Percentiles rank a stretch among this genome's conserved stretches.
Evolutionary conservation across 2,329 filamentous ascomycete species (phyloP).

Genomic region (Blastomyces percursus): DNA sequence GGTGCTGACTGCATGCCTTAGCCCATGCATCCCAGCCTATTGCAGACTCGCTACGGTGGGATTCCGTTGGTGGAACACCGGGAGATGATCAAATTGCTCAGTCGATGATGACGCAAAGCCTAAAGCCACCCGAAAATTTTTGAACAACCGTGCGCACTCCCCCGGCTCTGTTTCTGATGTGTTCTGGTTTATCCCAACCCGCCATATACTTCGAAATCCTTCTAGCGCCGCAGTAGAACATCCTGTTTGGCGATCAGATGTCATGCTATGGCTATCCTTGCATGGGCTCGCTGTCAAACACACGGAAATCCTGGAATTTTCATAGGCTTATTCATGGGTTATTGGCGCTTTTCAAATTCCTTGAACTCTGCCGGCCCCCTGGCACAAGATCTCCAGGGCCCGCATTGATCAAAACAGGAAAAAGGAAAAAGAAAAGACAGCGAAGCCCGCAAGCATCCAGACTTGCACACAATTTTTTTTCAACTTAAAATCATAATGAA

Average conservation of each 20-base stretch:
- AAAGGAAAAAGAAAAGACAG: neutral
- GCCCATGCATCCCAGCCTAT: neutral
- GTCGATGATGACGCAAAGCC: neutral
- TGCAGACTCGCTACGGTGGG: neutral
- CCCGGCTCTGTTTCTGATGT: neutral
- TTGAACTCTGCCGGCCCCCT: neutral
- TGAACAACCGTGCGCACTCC: neutral
- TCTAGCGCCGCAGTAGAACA: slow-evolving; percentile 2
- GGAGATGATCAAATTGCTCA: neutral
- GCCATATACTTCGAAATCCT: neutral
- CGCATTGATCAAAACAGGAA: neutral
- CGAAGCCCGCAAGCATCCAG: neutral
- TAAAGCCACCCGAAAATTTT: neutral
- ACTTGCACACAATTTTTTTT: neutral
- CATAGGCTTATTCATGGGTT: neutral
- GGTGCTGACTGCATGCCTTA: slow-evolving; percentile 2
- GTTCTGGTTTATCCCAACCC: neutral
- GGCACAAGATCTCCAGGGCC: slow-evolving; percentile 2
- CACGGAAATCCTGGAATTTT: neutral
- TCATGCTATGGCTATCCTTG: neutral
- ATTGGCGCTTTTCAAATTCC: neutral
- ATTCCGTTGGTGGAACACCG: neutral
- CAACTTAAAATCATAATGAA: neutral
- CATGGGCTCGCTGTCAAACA: neutral
- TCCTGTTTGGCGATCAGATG: neutral